Base-by-base conservation (phyloP, 2,329 filamentous ascomycete species). In the Biscogniauxia mediterranea region DNA sequence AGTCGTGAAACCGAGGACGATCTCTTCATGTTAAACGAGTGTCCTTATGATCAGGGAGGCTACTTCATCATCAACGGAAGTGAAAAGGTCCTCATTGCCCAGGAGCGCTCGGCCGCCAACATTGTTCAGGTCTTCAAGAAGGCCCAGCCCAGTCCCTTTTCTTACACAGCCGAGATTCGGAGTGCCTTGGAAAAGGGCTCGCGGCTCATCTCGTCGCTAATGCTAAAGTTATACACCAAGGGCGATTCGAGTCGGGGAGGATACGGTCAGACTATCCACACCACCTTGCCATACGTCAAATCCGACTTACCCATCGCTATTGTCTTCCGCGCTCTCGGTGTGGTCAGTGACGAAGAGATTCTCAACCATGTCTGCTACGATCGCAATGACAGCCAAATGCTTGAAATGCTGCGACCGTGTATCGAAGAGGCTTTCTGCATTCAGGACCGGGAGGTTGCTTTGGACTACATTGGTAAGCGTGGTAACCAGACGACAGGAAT, bases 41-140 rank as follows among this genome's bases (percentile, higher is more conserved):
- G 95, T 69, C 95, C 95, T 0, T 99, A 97, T 76, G 95, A 99
- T 73, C 95, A 97, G 73, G 95, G 95, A 68, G 95, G 95, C 67
- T 99, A 99, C 78, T 99, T 99, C 74, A 92, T 99, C 71, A 99
- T 99, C 83, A 99, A 99, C 79, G 95, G 95, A 52, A 96, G 92
- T 77, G 95, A 99, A 75, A 99, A 99, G 83, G 95, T 99, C 21
- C 80, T 99, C 69, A 99, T 99, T 71, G 95, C 95, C 1, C 95
- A 99, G 76, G 95, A 99, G 78, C 90, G 95, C 64, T 97, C 93
- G 74, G 95, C 95, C 50, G 95, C 94, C 73, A 99, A 99, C 74
- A 99, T 98, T 61, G 95, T 99, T 5, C 95, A 99, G 78, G 94
- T 99, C 26, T 99, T 99, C 86, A 94, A 96, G 79, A 99, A 99